Evolutionary conservation across 1,139 yeast species (phyloP), one percentile per base, ranked within the genome.

Genomic region (Kodamaea suecica): DNA sequence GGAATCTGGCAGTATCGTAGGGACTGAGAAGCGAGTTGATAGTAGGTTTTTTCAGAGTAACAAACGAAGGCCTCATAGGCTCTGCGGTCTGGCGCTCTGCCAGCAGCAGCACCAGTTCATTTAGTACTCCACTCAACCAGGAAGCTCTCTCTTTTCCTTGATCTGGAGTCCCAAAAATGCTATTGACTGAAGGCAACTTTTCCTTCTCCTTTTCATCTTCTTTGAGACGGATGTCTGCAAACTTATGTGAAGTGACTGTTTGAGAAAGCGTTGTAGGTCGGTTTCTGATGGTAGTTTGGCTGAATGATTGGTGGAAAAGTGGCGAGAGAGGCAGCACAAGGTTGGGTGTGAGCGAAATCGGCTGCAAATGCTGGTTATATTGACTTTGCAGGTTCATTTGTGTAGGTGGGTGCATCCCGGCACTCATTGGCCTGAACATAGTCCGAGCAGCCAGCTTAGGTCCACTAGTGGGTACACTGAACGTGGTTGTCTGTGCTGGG

Each of bases 251-350:
- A 9, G 31, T 17, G 10, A 20, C 11, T 5, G 6, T 14, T 8
- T 27, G 23, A 4, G 25, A 4, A 9, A 29, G 14, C 5, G 12
- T 12, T 2, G 30, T 37, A 4, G 35, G 36, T 9, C 15, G 30
- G 26, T 19, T 26, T 26, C 31, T 39, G 28, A 39, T 37, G 12
- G 48, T 43, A 5, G 55, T 45, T 39, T 63, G 67, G 41, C 53
- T 55, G 39, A 63, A 63, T 19, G 60, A 53, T 40, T 63, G 71
- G 44, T 63, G 70, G 46, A 66, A 67, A 26, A 68, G 53, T 17
- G 74, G 74, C 16, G 66, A 59, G 31, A 69, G 52, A 7, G 74
- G 73, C 37, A 66, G 60, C 11, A 63, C 64, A 47, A 64, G 47
- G 39, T 56, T 57, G 5, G 69, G 66, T 11, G 61, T 56, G 27